Conservation (phyloP, 139 green algal species). For the Chlamydomonas sp. region DNA sequence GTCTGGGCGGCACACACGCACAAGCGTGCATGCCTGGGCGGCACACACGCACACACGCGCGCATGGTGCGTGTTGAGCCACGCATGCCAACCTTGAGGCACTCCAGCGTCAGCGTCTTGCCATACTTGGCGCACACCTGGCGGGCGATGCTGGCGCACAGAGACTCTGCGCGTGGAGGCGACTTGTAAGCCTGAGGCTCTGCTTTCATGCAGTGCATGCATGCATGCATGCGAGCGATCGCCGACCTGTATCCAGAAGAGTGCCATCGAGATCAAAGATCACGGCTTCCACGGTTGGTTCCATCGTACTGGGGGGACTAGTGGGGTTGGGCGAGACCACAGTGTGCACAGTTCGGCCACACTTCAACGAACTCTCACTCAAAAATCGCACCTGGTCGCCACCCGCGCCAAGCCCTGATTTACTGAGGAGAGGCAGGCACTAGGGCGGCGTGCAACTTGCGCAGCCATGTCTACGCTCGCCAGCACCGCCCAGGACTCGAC, state of each 20-base stretch:
- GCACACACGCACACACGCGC: not conserved
- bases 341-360: not conserved
- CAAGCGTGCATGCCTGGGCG: not conserved
- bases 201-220: not conserved
- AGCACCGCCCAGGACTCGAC: slow-evolving; percentile 64
- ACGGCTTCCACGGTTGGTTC: slow-evolving; percentile 22
- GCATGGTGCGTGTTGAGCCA: not conserved
- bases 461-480: slow-evolving; percentile 42
- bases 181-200: not conserved
- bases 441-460: not conserved
- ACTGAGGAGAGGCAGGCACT: not conserved
- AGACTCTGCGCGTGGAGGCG: slow-evolving; percentile 37
- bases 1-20: not conserved
- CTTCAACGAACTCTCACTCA: too few relatives aligned
- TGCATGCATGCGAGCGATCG: not conserved
- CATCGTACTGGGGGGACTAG: not conserved
- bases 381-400: too few relatives aligned
- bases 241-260: slow-evolving; percentile 65
- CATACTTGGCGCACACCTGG: slow-evolving; percentile 44
- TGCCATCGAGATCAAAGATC: slow-evolving; percentile 80
- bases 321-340: not conserved
- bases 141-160: slow-evolving; percentile 51
- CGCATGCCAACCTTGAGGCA: slow-evolving; percentile 4
- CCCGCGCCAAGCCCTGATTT: not conserved
- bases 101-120: slow-evolving; percentile 26